Evolutionary conservation across 1,284 basidiomycete genomes (phyloP), one percentile per base, ranked within the genome.

Genomic region (Microstroma glucosiphilum): DNA sequence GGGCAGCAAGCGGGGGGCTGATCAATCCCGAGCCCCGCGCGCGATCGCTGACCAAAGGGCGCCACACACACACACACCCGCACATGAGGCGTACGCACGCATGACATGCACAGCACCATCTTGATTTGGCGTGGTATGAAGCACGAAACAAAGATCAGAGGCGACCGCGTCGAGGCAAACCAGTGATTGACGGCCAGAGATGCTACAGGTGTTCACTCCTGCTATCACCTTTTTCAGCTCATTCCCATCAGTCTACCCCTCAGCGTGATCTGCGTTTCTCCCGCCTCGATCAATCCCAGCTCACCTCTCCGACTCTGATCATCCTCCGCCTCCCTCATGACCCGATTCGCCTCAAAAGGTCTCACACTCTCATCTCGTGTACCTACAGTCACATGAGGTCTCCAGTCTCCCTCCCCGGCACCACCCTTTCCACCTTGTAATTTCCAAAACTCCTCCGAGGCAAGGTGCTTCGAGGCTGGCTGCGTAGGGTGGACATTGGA

Each of bases 301-400:
- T 23, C 46, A 48, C 46, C 46, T 7, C 46, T n/a, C 46, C 17
- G 19, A 4, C 17, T 19, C 23, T 49, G n/a, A 17, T 55, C 40
- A 13, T 13, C 51, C 19, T 65, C 63, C 9, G 60, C 65, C 12
- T 57, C 55, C 4, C 57, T 6, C 11, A 91, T 86, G 62, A 94
- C 72, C 0, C 68, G 77, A 74, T 82, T 86, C 11, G 86, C 89
- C 81, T 96, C 91, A 51, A 89, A 86, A 1, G 91, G 84, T 0
- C 78, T 71, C 0, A 94, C 82, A 1, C 81, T 80, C 17, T 80
- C 76, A 48, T 83, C 75, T 59, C 78, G 72, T 4, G 91, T 94
- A 1, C 91, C 96, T 3, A 97, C 86, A 0, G 96, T 98, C 63
- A 98, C 85, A 78, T 98, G 96, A 67, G 93, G 63, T 0, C 60